Conservation (phyloP, 2,329 filamentous ascomycete species). For the Claviceps digitariae region DNA sequence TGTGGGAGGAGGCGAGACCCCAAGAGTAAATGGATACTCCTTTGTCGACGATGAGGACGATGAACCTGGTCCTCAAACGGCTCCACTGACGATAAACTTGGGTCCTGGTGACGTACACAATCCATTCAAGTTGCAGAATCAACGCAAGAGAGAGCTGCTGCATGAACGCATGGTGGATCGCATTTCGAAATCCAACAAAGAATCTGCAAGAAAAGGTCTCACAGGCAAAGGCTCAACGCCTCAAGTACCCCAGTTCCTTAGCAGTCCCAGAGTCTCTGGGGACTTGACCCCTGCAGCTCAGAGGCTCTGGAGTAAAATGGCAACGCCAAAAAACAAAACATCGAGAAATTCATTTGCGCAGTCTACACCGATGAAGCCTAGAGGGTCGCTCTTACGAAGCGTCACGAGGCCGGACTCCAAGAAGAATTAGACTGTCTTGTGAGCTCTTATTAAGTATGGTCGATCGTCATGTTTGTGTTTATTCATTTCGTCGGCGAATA, state of each 20-base stretch:
- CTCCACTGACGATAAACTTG: slow-evolving; percentile 37
- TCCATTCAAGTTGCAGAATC: slow-evolving; percentile 67
- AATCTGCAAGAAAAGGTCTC: slow-evolving; percentile 43
- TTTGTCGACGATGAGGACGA: slow-evolving; percentile 76
- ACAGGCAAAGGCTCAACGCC: slow-evolving; percentile 45
- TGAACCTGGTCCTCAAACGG: slow-evolving; percentile 15
- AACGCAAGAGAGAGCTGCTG: slow-evolving; percentile 63
- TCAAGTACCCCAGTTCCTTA: slow-evolving; percentile 57
- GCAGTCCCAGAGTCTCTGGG: slow-evolving; percentile 43
- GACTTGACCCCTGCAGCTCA: slow-evolving; percentile 62
- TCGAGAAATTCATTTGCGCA: slow-evolving; percentile 21
- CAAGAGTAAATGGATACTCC: slow-evolving; percentile 81
- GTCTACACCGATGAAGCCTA: slow-evolving; percentile 23
- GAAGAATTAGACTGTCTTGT: slow-evolving; percentile 3
- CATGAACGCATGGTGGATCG: slow-evolving; percentile 80
- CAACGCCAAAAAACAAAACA: slow-evolving; percentile 25
- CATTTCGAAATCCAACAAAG: slow-evolving; percentile 58
- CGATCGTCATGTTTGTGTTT: neutral
- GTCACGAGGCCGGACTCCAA: slow-evolving; percentile 15
- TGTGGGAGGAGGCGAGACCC: slow-evolving; percentile 58
- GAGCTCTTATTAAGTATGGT: neutral
- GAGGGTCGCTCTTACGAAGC: slow-evolving; percentile 25
- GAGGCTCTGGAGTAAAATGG: slow-evolving; percentile 50
- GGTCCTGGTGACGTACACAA: slow-evolving; percentile 51
- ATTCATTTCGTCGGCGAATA: neutral